Evolutionary conservation across 2,329 filamentous ascomycete species (phyloP).

Genomic region (Phialemonium atrogriseum): DNA sequence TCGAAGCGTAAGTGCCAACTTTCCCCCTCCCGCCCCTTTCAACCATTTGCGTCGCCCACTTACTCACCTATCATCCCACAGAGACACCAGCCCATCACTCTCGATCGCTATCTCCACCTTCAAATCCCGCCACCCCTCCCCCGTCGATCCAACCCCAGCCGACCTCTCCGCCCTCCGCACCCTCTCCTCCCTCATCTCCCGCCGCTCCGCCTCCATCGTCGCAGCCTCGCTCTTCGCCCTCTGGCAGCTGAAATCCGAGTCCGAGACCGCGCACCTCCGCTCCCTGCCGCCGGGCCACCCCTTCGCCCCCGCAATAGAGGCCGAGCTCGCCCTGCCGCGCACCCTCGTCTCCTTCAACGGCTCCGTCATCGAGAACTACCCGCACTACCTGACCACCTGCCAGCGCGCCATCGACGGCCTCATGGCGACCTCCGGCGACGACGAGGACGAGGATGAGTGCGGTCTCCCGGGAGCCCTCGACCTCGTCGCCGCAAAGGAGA

Average conservation of each 20-base stretch:
- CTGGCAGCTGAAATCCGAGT: conserved; percentile 44
- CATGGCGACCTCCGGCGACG: conserved; percentile 33
- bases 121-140: conserved; percentile 38
- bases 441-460: too few relatives aligned
- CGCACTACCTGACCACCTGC: conserved; percentile 52
- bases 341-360: conserved; percentile 71
- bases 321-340: conserved; percentile 26
- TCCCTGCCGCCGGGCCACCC: conserved; percentile 3
- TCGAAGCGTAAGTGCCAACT: conserved; percentile 42
- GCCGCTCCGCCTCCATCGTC: conserved; percentile 50
- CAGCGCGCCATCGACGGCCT: conserved; percentile 58
- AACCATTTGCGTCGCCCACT: not conserved
- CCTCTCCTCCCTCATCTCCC: conserved; percentile 46
- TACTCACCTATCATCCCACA: conserved; percentile 15
- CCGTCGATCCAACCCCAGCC: conserved; percentile 26
- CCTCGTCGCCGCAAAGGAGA: conserved; percentile 63
- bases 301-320: conserved; percentile 38
- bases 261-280: conserved; percentile 38
- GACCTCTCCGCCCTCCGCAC: conserved; percentile 45
- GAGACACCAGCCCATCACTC: conserved; percentile 35
- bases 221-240: conserved; percentile 51
- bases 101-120: conserved; percentile 39
- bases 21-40: not conserved
- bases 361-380: conserved; percentile 72
- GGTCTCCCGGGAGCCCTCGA: conserved; percentile 36